Evolutionary conservation across 225 moss, liverwort and hornwort species (phyloP), one percentile per base, ranked within the genome.

Genomic region (Straminergon stramineum): DNA sequence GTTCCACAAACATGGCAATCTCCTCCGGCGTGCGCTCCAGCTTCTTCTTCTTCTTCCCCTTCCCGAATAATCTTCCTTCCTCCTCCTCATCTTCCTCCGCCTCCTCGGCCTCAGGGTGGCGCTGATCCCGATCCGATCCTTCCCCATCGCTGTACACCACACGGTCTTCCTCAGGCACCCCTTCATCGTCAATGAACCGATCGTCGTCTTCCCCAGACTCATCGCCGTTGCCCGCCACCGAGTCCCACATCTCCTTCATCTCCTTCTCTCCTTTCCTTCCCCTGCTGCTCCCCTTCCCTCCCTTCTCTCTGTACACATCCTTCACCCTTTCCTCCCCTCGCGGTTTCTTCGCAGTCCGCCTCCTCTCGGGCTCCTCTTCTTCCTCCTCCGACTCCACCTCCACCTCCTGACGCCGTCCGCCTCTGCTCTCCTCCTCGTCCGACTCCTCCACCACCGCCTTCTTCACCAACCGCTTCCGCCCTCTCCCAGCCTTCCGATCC

Each of bases 1-100:
- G 97, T 93, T 99, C 99, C 60, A 97, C 96, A 79, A 95, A 96
- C 97, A 99, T 99, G 57, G 97, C 99, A 51, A 97, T 97, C 89
- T 99, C 99, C 92, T 99, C 99, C 24, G 96, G 92, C 66, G 96
- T 95, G 57, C 95, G 92, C 92, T 96, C 96, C 87, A 86, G 87
- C 88, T 93, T 92, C 86, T 92, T 94, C 74, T 93, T 96, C 87
- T 89, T 95, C 94, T 95, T 98, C 34, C 90, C 93, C 82, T 95
- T 99, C 62, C 94, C 95, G 79, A 98, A 97, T 21, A 96, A 87
- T 87, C 93, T 91, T 66, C 89, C 92, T 52, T 99, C 97, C 62
- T 99, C 96, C 67, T 99, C 96, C 67, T 94, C 94, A 3, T 95
- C 93, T 43, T 95, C 96, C 86, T 91, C 96, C 24, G 87, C 96